Evolutionary conservation across 352 stramenopile species (phyloP).

Genomic region (Phytophthora sp.): DNA sequence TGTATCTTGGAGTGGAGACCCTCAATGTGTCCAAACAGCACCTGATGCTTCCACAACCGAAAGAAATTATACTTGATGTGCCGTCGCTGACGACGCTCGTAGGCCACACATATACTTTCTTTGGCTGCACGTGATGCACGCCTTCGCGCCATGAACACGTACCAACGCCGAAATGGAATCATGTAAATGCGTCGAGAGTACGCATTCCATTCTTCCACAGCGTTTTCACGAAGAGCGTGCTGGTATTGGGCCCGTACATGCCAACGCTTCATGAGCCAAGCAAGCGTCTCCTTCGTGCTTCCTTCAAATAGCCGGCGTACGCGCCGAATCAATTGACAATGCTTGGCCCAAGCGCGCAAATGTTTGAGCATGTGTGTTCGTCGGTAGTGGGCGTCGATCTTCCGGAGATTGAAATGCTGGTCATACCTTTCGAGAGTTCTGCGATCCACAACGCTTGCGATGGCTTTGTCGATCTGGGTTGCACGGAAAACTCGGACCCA

Average conservation of each 20-base stretch:
- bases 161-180: conserved; percentile 79
- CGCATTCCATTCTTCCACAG: conserved; percentile 63
- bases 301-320: conserved; percentile 73
- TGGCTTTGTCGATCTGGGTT: conserved; percentile 63
- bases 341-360: conserved; percentile 55
- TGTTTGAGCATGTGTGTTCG: conserved; percentile 57
- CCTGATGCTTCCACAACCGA: conserved; percentile 80
- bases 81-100: conserved; percentile 60
- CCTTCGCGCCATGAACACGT: conserved; percentile 46
- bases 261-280: conserved; percentile 53
- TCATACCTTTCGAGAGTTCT: conserved; percentile 73
- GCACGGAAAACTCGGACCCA: conserved; percentile 61
- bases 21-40: conserved; percentile 75
- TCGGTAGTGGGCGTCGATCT: conserved; percentile 71
- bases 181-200: conserved; percentile 71
- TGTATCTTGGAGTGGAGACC: conserved; percentile 69
- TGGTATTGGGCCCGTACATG: conserved; percentile 64
- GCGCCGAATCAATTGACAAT: conserved; percentile 54
- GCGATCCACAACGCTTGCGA: conserved; percentile 52
- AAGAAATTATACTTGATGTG: conserved; percentile 85
- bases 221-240: conserved; percentile 47
- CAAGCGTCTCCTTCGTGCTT: conserved; percentile 52
- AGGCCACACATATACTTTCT: conserved; percentile 72
- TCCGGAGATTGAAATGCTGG: conserved; percentile 71
- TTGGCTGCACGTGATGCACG: conserved; percentile 52